Evolutionary conservation across 192 early-diverging fungal species (phyloP).

Genomic region (Backusella parvicylindrica): DNA sequence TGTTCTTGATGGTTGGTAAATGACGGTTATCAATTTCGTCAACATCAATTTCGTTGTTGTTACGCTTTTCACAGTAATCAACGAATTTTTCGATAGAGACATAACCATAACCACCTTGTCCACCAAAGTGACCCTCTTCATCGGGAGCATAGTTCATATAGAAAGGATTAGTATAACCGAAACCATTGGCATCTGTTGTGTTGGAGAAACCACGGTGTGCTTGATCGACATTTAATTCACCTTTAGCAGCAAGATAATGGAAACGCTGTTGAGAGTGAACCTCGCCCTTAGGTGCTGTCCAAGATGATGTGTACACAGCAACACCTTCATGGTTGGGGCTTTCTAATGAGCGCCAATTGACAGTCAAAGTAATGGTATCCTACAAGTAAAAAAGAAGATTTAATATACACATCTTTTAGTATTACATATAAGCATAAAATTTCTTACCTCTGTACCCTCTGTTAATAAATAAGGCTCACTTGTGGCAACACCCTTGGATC

Average conservation of each 20-base stretch:
- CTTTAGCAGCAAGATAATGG: conserved; percentile 40
- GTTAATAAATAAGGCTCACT: conserved; percentile 27
- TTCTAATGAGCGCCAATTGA: conserved; percentile 34
- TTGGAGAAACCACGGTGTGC: conserved; percentile 43
- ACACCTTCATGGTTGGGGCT: conserved; percentile 28
- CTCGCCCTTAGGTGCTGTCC: conserved; percentile 44
- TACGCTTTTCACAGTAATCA: conserved; percentile 30
- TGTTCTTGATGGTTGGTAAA: conserved; percentile 38
- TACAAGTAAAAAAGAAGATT: not conserved
- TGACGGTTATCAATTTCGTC: conserved; percentile 28
- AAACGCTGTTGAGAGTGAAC: conserved; percentile 45
- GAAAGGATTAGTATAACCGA: conserved; percentile 33
- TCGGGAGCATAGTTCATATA: conserved; percentile 46
- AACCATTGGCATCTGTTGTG: conserved; percentile 35
- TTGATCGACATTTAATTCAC: conserved; percentile 43
- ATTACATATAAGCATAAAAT: not conserved
- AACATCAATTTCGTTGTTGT: conserved; percentile 13
- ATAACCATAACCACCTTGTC: conserved; percentile 41
- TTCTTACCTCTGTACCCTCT: conserved; percentile 32
- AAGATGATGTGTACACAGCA: conserved; percentile 42
- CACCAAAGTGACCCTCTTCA: conserved; percentile 38
- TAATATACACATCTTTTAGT: not conserved
- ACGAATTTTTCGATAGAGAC: conserved; percentile 32
- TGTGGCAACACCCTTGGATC: conserved; percentile 38
- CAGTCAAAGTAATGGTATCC: conserved; percentile 44